Evolutionary conservation across 129 eudicot genomes (phyloP).

Genomic region (Calendula officinalis): DNA sequence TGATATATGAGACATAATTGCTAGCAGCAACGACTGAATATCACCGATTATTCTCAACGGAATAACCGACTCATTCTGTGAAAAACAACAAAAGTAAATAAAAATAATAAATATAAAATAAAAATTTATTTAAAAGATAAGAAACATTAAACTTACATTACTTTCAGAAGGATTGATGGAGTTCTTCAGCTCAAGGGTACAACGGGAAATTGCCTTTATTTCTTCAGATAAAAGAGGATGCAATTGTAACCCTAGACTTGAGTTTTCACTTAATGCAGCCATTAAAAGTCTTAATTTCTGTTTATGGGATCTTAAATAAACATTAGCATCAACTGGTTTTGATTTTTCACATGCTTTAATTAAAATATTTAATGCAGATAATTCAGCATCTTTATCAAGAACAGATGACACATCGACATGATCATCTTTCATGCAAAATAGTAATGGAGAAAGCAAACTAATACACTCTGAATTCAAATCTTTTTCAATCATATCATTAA

Average conservation of each 20-base stretch:
- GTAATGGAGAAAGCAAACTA: constrained; percentile 72
- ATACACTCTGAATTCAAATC: constrained; percentile 60
- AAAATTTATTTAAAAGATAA: neutral
- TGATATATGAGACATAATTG: constrained; percentile 64
- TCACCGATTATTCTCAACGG: constrained; percentile 57
- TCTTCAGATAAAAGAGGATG: constrained; percentile 63
- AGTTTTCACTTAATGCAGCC: constrained; percentile 52
- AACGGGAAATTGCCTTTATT: constrained; percentile 74
- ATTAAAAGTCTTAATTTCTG: constrained; percentile 73
- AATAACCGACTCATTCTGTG: constrained; percentile 49
- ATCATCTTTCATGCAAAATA: constrained; percentile 56
- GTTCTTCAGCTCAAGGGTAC: constrained; percentile 59
- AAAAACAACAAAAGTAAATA: constrained; percentile 24
- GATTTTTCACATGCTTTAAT: constrained; percentile 69
- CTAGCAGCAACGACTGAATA: constrained; percentile 66
- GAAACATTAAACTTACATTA: constrained; percentile 49
- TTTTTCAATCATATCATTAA: constrained; percentile 61
- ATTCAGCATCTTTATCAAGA: constrained; percentile 48
- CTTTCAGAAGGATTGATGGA: constrained; percentile 41
- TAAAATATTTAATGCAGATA: constrained; percentile 67
- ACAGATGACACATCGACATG: constrained; percentile 37
- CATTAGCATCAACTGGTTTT: constrained; percentile 48
- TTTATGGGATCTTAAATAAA: constrained; percentile 69
- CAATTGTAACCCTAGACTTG: constrained; percentile 36
- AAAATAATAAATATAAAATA: constrained; percentile 16